Evolutionary conservation across 129 eudicot species (phyloP).

Genomic region (Smallanthus sonchifolius): DNA sequence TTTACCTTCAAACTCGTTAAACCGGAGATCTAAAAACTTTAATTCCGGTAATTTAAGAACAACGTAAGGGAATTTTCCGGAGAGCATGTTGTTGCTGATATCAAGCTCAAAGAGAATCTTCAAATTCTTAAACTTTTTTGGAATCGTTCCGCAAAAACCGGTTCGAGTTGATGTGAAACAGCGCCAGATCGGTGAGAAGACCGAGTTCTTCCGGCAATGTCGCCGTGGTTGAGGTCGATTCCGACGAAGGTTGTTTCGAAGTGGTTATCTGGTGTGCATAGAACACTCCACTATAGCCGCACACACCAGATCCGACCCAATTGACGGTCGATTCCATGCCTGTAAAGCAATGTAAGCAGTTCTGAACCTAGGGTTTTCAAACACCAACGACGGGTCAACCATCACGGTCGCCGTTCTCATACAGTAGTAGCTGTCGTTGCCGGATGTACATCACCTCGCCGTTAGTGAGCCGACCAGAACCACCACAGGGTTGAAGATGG

Average conservation of each 20-base stretch:
- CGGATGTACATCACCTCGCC: constrained; percentile 46
- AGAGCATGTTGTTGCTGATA: constrained; percentile 87
- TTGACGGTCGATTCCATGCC: constrained; percentile 77
- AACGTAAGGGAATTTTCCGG: constrained; percentile 79
- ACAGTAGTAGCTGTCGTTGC: constrained; percentile 70
- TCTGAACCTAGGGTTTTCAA: constrained; percentile 50
- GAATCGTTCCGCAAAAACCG: constrained; percentile 82
- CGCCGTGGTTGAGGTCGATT: constrained; percentile 90
- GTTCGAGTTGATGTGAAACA: constrained; percentile 74
- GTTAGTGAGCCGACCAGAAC: constrained; percentile 51
- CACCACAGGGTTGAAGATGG: no score
- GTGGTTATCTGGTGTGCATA: constrained; percentile 59
- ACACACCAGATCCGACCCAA: constrained; percentile 84
- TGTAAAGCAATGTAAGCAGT: constrained; percentile 93
- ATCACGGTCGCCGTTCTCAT: constrained; percentile 78
- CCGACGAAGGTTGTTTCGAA: constrained; percentile 56
- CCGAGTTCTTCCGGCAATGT: constrained; percentile 92
- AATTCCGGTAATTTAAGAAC: constrained; percentile 57
- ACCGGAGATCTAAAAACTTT: constrained; percentile 70
- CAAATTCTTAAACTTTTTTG: constrained; percentile 54
- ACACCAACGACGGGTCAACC: constrained; percentile 63
- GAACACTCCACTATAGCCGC: constrained; percentile 60
- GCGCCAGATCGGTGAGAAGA: constrained; percentile 62
- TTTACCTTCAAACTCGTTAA: constrained; percentile 83
- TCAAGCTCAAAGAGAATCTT: constrained; percentile 68